Percentiles rank a stretch among this genome's conserved stretches.
phyloP scores from a whole-genome alignment of 352 stramenopile species.

The Phytophthora pini region DNA sequence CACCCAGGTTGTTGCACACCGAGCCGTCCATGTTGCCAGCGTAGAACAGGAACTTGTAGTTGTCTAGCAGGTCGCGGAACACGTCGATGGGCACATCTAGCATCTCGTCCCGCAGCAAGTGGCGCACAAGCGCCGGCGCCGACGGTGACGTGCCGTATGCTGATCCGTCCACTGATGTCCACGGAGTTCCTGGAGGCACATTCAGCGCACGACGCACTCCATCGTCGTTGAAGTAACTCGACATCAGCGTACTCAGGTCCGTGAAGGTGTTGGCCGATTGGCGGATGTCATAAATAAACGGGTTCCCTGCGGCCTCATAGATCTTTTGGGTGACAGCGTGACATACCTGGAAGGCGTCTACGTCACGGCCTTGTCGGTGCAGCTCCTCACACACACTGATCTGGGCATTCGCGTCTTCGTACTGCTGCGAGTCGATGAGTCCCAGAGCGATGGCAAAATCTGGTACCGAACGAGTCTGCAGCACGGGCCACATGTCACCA shows the following conservation, averaged over 20 bases:
- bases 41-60: slow-evolving; percentile 88
- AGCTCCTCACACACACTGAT: slow-evolving; percentile 83
- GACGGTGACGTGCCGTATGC: slow-evolving; percentile 58
- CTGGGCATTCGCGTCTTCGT: slow-evolving; percentile 71
- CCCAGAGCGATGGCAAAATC: slow-evolving; percentile 84
- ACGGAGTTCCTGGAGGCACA: slow-evolving; percentile 69
- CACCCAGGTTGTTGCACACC: slow-evolving; percentile 79
- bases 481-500: slow-evolving; percentile 83
- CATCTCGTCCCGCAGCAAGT: slow-evolving; percentile 80
- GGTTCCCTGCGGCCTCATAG: slow-evolving; percentile 75
- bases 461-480: slow-evolving; percentile 81
- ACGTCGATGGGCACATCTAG: slow-evolving; percentile 78
- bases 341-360: slow-evolving; percentile 79
- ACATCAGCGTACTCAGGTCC: slow-evolving; percentile 56
- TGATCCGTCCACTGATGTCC: slow-evolving; percentile 70
- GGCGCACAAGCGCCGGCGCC: slow-evolving; percentile 69
- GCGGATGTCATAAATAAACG: slow-evolving; percentile 88
- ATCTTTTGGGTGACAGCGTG: slow-evolving; percentile 79
- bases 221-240: slow-evolving; percentile 87
- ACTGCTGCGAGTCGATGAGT: slow-evolving; percentile 86
- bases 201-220: slow-evolving; percentile 87
- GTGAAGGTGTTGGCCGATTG: slow-evolving; percentile 64
- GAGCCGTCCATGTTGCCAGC: slow-evolving; percentile 88
- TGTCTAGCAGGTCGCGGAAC: slow-evolving; percentile 79
- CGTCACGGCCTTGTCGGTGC: slow-evolving; percentile 70